Percentiles rank a stretch among this genome's conserved stretches.
phyloP scores from a whole-genome alignment of 2,329 filamentous ascomycete genomes.

The Alternaria sp. region DNA sequence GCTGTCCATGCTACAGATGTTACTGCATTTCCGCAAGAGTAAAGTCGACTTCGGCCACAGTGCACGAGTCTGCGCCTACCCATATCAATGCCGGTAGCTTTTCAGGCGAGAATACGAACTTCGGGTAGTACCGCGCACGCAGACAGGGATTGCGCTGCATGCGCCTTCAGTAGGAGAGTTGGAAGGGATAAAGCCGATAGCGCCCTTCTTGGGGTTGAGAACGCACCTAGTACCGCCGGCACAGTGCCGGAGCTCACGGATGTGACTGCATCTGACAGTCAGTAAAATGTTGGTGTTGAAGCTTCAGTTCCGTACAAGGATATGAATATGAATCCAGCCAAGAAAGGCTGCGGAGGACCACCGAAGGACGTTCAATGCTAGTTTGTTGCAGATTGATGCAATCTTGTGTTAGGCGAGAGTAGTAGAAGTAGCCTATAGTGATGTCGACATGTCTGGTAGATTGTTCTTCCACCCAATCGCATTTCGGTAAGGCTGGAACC shows the following conservation, averaged over 20 bases:
- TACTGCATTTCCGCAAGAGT: neutral
- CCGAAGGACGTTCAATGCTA: neutral
- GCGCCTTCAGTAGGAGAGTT: neutral
- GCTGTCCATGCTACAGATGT: neutral
- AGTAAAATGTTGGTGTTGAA: neutral
- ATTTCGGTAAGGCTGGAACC: constrained; percentile 8
- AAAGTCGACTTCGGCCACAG: neutral
- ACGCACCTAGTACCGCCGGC: neutral
- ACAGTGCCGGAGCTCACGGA: neutral
- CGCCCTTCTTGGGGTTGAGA: neutral
- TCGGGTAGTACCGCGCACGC: constrained; percentile 10
- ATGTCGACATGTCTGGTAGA: neutral
- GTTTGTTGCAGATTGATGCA: constrained; percentile 9
- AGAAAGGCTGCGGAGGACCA: neutral
- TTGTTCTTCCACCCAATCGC: constrained; percentile 1
- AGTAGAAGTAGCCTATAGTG: neutral
- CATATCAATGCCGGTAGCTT: neutral
- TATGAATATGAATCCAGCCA: neutral
- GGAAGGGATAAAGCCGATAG: neutral
- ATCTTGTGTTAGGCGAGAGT: neutral
- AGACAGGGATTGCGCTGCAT: constrained; percentile 1
- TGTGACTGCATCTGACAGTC: neutral
- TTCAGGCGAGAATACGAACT: neutral
- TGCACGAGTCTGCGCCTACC: neutral
- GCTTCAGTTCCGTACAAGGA: constrained; percentile 6